Evolutionary conservation across 2,329 filamentous ascomycete species (phyloP).

Genomic region (Beauveria pseudobassiana): DNA sequence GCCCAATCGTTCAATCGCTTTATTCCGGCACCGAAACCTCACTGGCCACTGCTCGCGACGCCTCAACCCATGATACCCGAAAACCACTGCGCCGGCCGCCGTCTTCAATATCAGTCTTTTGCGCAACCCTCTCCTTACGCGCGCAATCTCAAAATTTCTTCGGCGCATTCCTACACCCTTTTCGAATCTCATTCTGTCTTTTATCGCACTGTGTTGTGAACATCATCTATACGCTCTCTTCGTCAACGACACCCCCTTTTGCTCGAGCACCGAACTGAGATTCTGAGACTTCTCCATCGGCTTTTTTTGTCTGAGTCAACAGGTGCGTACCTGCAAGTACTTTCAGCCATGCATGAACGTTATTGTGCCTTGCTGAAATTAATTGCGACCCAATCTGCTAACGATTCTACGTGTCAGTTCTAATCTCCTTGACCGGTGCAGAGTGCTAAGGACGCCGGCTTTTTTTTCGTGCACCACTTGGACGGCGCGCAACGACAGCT

Average conservation of each 20-base stretch:
- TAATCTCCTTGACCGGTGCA: not conserved
- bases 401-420: not conserved
- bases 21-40: not conserved
- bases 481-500: not conserved
- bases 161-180: not conserved
- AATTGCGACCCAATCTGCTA: not conserved
- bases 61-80: not conserved
- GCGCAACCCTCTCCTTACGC: not conserved
- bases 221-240: not conserved
- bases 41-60: not conserved
- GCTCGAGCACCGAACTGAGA: not conserved
- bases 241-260: not conserved
- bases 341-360: not conserved
- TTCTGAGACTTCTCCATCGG: conserved; percentile 2
- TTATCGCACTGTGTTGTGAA: not conserved
- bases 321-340: not conserved
- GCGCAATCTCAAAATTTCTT: not conserved
- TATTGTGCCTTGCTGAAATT: not conserved
- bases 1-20: not conserved
- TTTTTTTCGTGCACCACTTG: not conserved
- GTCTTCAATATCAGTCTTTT: not conserved
- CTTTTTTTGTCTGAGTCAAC: not conserved
- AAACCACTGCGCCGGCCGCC: conserved; percentile 4
- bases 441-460: not conserved
- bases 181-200: not conserved